phyloP scores from a whole-genome alignment of 768 basidiomycete species.

The Chalciporus sphaerocephalus region DNA sequence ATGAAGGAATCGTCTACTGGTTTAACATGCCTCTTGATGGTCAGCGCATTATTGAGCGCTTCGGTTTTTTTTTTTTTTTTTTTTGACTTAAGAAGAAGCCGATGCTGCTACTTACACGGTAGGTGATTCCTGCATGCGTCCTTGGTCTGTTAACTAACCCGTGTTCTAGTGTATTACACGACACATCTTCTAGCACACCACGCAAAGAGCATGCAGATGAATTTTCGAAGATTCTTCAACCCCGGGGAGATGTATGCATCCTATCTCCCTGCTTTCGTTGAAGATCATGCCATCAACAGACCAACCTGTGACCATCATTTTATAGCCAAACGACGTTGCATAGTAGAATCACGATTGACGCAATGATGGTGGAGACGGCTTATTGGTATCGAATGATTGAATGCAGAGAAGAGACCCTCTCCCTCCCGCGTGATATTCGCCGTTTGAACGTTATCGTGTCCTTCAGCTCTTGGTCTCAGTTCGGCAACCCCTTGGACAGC shows the following conservation, averaged over 20 bases:
- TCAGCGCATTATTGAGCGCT: slow-evolving; percentile 2
- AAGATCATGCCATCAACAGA: too few species aligned
- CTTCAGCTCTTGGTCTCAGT: slow-evolving; percentile 12
- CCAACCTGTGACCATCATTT: too few species aligned
- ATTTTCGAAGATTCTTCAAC: background rate
- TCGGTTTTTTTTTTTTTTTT: slow-evolving; percentile 20
- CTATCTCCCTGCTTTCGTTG: background rate
- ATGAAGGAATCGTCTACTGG: slow-evolving; percentile 25
- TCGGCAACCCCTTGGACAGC: background rate
- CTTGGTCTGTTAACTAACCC: background rate
- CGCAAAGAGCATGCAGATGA: slow-evolving; percentile 26
- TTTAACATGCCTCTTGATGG: slow-evolving; percentile 30
- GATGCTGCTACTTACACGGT: slow-evolving; percentile 12
- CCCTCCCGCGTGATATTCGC: slow-evolving; percentile 28
- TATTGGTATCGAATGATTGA: background rate
- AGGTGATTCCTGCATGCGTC: background rate
- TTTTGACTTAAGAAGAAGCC: slow-evolving; percentile 34
- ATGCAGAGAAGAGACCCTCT: slow-evolving; percentile 26
- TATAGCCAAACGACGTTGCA: too few species aligned
- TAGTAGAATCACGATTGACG: slow-evolving; percentile 33
- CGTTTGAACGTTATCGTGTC: background rate
- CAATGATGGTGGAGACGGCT: background rate
- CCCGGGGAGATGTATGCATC: background rate
- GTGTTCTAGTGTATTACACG: slow-evolving; percentile 21
- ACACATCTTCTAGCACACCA: slow-evolving; percentile 29